Evolutionary conservation across 805 yeast species (phyloP).

Genomic region (Metschnikowia bowlesiae): DNA sequence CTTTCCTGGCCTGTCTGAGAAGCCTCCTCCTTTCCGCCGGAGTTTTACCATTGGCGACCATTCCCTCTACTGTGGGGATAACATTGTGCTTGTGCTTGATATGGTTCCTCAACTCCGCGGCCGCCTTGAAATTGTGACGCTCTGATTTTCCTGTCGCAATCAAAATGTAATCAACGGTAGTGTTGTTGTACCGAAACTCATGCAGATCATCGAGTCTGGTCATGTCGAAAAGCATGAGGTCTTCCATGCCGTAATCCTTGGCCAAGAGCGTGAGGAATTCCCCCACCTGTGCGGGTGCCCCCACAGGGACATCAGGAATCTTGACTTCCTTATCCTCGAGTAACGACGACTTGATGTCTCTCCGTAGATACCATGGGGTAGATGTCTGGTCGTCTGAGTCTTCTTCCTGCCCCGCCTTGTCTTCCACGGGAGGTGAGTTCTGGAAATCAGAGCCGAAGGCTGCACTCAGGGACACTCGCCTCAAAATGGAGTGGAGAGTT

Average conservation of each 20-base stretch:
- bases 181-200: constrained; percentile 25
- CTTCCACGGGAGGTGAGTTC: neutral
- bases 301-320: constrained; percentile 56
- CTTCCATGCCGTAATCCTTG: constrained; percentile 59
- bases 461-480: neutral
- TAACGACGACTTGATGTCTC: constrained; percentile 32
- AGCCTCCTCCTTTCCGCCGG: constrained; percentile 36
- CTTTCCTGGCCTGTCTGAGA: constrained; percentile 51
- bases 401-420: neutral
- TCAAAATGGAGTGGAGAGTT: neutral
- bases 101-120: constrained; percentile 50
- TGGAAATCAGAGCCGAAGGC: neutral
- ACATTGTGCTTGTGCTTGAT: constrained; percentile 45
- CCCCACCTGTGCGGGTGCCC: constrained; percentile 51
- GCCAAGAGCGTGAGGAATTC: constrained; percentile 46
- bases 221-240: constrained; percentile 63
- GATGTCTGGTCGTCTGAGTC: constrained; percentile 1
- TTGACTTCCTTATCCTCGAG: constrained; percentile 19
- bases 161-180: constrained; percentile 37
- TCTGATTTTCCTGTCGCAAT: constrained; percentile 73
- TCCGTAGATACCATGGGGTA: constrained; percentile 62
- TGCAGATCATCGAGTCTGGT: constrained; percentile 33
- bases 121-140: constrained; percentile 70
- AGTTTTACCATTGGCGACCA: constrained; percentile 51
- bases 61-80: constrained; percentile 65